A percentile compares a stretch with the other conserved stretches of the same genome.
These are phyloP conservation scores for Misopates orontium DNA, from an alignment of 257 asterid species.

Conservation along the genomic window DNA sequence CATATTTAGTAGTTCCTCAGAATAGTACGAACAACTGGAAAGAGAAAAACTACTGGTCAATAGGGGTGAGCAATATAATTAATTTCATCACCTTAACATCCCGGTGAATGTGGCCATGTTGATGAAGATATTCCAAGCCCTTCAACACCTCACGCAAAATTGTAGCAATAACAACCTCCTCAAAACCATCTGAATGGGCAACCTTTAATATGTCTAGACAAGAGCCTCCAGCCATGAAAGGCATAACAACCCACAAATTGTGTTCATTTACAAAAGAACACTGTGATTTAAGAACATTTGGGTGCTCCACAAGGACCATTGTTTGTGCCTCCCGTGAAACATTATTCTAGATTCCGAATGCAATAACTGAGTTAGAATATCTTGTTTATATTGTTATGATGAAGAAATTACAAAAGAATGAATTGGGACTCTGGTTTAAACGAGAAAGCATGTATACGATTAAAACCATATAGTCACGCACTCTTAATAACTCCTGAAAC, in stretches of 20 bases:
- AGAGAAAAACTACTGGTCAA: not conserved
- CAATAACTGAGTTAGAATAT: conserved; percentile 32
- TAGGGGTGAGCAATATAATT: conserved; percentile 1
- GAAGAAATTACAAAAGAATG: conserved; percentile 11
- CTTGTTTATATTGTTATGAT: conserved; percentile 24
- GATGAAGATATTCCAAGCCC: conserved; percentile 93
- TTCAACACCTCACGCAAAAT: conserved; percentile 81
- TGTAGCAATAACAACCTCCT: conserved; percentile 92
- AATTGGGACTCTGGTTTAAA: not conserved
- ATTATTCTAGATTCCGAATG: conserved; percentile 57
- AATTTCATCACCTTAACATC: conserved; percentile 80
- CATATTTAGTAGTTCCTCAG: conserved; percentile 4
- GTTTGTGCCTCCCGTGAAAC: conserved; percentile 95
- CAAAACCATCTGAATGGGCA: conserved; percentile 87
- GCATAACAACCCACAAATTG: conserved; percentile 96
- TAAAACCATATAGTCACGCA: conserved; percentile 8
- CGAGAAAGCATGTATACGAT: conserved; percentile 3
- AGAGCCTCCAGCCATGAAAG: conserved; percentile 96
- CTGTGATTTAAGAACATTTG: conserved; percentile 89
- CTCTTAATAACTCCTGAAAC: conserved; percentile 6
- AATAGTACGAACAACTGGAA: conserved; percentile 15
- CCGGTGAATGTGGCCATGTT: conserved; percentile 97
- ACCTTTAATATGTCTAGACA: conserved; percentile 94
- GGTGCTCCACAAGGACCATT: conserved; percentile 92
- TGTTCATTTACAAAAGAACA: conserved; percentile 94